Percentiles rank a stretch among this genome's conserved stretches.
phyloP scores from a whole-genome alignment of 148 eudicot species.

The Amaranthus cruentus region DNA sequence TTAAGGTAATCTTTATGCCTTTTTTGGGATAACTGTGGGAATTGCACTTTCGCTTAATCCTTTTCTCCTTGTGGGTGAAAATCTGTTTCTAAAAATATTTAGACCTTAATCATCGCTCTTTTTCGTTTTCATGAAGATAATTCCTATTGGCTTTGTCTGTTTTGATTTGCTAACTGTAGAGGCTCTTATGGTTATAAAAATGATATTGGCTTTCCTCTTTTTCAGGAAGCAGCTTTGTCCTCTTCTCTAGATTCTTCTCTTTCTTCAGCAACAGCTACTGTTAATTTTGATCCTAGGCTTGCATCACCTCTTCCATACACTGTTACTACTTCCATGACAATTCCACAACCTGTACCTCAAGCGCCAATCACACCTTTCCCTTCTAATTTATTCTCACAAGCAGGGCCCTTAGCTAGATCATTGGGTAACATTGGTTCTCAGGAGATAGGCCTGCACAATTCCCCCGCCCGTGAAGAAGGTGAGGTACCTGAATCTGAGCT shows the following conservation, averaged over 20 bases:
- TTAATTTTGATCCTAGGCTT: slow-evolving; percentile 55
- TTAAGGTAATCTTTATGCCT: slow-evolving; percentile 50
- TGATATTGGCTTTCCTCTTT: neutral
- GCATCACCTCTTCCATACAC: slow-evolving; percentile 41
- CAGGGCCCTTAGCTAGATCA: slow-evolving; percentile 46
- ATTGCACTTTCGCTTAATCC: neutral
- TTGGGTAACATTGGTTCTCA: slow-evolving; percentile 46
- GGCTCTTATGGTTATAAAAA: neutral
- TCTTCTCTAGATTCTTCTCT: slow-evolving; percentile 36
- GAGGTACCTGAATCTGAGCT: slow-evolving; percentile 97
- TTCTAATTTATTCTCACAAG: slow-evolving; percentile 43
- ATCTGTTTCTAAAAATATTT: neutral
- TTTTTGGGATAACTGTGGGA: neutral
- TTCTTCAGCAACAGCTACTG: slow-evolving; percentile 33
- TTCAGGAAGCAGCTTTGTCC: slow-evolving; percentile 72
- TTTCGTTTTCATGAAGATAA: neutral
- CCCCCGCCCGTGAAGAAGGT: slow-evolving; percentile 97
- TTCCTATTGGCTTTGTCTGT: neutral
- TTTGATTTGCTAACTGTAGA: neutral
- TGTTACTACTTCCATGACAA: slow-evolving; percentile 38
- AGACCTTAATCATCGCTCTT: neutral
- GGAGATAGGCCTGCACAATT: slow-evolving; percentile 65
- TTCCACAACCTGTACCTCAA: slow-evolving; percentile 46
- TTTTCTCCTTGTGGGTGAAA: neutral
- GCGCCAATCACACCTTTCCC: slow-evolving; percentile 45